Percentiles rank a stretch among this genome's conserved stretches.
Evolutionary conservation across 1,284 basidiomycete species (phyloP).

Genomic region (Tetrapyrgos nigripes): DNA sequence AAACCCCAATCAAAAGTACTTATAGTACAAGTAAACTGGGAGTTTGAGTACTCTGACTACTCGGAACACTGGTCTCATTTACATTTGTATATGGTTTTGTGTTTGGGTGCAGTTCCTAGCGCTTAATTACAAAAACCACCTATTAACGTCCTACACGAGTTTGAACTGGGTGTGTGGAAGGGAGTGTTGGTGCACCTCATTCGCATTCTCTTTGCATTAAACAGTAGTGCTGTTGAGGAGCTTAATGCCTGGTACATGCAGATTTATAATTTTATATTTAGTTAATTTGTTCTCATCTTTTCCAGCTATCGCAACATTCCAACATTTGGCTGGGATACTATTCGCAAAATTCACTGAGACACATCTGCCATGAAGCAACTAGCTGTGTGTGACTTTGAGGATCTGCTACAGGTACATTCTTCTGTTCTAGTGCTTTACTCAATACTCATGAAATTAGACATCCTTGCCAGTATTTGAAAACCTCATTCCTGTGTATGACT

Average conservation of each 20-base stretch:
- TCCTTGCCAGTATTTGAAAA: conserved; percentile 11
- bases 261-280: neutral
- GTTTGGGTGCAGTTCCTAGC: too few relatives aligned
- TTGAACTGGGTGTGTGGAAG: conserved; percentile 31
- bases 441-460: neutral
- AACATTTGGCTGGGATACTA: conserved; percentile 23
- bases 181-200: conserved; percentile 27
- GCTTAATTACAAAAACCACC: too few relatives aligned
- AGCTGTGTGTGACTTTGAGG: conserved; percentile 30
- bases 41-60: too few relatives aligned
- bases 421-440: neutral
- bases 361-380: conserved; percentile 27
- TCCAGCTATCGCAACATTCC: conserved; percentile 14
- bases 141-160: conserved; percentile 21
- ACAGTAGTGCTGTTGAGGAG: conserved; percentile 9
- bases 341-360: conserved; percentile 22
- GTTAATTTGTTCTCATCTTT: conserved; percentile 1
- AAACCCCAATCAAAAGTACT: too few relatives aligned
- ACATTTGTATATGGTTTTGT: too few relatives aligned
- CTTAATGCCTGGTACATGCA: conserved; percentile 18
- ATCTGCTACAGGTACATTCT: conserved; percentile 24
- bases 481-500: neutral
- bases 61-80: too few relatives aligned
- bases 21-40: too few relatives aligned
- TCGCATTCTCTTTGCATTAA: conserved; percentile 21